A percentile compares a stretch with the other conserved stretches of the same genome.
These are phyloP conservation scores for Olyra latifolia DNA, from an alignment of 176 grass and related monocot species.

Conservation along the genomic window DNA sequence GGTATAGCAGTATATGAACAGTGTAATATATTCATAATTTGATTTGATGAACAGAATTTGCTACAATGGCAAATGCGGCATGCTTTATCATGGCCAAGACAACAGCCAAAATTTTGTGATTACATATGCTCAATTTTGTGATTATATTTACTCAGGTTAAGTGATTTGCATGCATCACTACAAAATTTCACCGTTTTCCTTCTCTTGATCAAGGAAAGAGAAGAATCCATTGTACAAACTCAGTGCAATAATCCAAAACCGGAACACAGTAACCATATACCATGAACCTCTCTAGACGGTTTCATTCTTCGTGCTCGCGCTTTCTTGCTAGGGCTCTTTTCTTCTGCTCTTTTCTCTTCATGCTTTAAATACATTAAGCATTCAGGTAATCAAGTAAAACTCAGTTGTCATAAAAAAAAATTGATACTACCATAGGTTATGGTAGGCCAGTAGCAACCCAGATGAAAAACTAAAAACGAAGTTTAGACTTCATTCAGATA, in stretches of 20 bases:
- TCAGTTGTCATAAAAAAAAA: not conserved
- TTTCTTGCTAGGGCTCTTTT: constrained; percentile 54
- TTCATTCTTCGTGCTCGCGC: constrained; percentile 50
- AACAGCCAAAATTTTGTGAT: too few relatives aligned
- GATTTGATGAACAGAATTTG: too few relatives aligned
- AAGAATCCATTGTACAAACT: not conserved
- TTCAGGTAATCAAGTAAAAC: constrained; percentile 1
- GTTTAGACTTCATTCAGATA: not conserved
- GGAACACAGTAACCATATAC: not conserved
- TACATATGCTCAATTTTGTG: too few relatives aligned
- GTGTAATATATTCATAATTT: too few relatives aligned
- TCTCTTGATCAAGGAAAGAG: too few relatives aligned
- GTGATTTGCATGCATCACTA: too few relatives aligned
- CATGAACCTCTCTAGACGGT: not conserved
- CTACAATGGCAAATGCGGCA: too few relatives aligned
- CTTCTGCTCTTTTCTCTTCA: constrained; percentile 80
- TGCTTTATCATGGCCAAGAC: too few relatives aligned
- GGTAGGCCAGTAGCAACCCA: not conserved
- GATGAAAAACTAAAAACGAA: constrained; percentile 11
- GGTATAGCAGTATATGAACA: too few relatives aligned
- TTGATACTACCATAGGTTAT: not conserved
- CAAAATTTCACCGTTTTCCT: too few relatives aligned
- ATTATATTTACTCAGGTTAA: too few relatives aligned
- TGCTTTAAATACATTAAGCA: constrained; percentile 77
- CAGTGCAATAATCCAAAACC: not conserved